Conservation (phyloP, 495 filamentous ascomycete species). For the Talaromyces nanjingensis region DNA sequence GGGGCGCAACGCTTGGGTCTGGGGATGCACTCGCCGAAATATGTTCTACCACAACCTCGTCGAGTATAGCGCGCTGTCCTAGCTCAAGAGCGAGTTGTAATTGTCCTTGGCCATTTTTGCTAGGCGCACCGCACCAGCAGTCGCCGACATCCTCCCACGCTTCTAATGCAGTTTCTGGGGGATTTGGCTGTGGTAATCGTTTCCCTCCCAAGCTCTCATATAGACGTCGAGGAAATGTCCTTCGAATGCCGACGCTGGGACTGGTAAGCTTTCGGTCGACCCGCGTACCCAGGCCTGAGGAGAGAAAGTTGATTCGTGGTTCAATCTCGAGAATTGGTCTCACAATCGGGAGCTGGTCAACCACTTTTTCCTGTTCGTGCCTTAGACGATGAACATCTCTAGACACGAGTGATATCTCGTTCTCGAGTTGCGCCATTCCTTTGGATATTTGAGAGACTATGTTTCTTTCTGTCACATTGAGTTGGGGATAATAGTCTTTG, state of each 20-base stretch:
- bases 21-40: constrained; percentile 28
- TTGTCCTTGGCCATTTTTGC: constrained; percentile 21
- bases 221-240: constrained; percentile 6
- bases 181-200: constrained; percentile 11
- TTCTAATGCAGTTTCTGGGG: constrained; percentile 25
- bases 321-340: constrained; percentile 2
- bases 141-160: constrained; percentile 41
- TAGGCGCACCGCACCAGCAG: constrained; percentile 37
- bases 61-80: constrained; percentile 31
- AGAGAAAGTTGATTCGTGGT: constrained; percentile 32
- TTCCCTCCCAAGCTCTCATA: constrained; percentile 2
- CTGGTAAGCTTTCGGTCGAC: constrained; percentile 30
- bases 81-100: constrained; percentile 34
- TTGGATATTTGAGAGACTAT: constrained; percentile 22
- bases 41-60: constrained; percentile 43
- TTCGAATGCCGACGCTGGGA: constrained; percentile 19
- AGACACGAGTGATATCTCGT: constrained; percentile 31
- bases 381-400: constrained; percentile 24
- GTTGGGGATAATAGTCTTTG: neutral
- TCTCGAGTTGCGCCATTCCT: constrained; percentile 25
- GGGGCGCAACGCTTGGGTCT: constrained; percentile 30
- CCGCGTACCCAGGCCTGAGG: constrained; percentile 24
- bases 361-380: constrained; percentile 11
- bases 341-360: neutral
- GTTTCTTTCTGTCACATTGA: constrained; percentile 18